phyloP scores from a whole-genome alignment of 2,329 filamentous ascomycete genomes.

The Colletotrichum falcatum region DNA sequence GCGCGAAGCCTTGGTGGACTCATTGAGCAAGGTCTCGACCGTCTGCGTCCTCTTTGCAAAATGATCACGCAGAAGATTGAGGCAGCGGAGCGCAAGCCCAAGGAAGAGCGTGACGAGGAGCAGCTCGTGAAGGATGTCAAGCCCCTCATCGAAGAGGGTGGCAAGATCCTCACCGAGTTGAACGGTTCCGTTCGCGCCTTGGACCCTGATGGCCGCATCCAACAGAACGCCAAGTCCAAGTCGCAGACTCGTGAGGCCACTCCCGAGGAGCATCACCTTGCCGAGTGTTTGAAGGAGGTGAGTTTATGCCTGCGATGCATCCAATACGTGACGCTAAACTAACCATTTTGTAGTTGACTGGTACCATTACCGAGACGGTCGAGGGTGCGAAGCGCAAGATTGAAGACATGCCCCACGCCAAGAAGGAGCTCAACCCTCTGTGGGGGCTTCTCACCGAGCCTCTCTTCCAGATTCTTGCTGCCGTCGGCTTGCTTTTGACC shows the following conservation, averaged over 20 bases:
- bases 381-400: conserved; percentile 91
- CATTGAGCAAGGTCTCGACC: conserved; percentile 83
- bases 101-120: conserved; percentile 92
- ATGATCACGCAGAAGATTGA: conserved; percentile 89
- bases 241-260: conserved; percentile 79
- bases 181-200: conserved; percentile 89
- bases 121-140: conserved; percentile 87
- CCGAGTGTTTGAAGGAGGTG: conserved; percentile 84
- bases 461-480: conserved; percentile 91
- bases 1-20: conserved; percentile 80
- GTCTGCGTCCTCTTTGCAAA: conserved; percentile 86
- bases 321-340: neutral
- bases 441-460: conserved; percentile 88
- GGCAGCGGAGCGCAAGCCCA: conserved; percentile 80
- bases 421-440: conserved; percentile 93
- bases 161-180: conserved; percentile 84
- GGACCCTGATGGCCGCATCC: conserved; percentile 89
- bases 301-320: conserved; percentile 38
- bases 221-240: conserved; percentile 86
- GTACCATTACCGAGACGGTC: conserved; percentile 83
- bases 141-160: conserved; percentile 88
- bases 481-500: conserved; percentile 83
- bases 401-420: conserved; percentile 90
- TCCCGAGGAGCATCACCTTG: conserved; percentile 86
- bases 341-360: conserved; percentile 70